Percentiles rank a stretch among this genome's conserved stretches.
These are phyloP conservation scores for Diplosphaera chodatii DNA, from an alignment of 139 green algal species.

Conservation along the genomic window DNA sequence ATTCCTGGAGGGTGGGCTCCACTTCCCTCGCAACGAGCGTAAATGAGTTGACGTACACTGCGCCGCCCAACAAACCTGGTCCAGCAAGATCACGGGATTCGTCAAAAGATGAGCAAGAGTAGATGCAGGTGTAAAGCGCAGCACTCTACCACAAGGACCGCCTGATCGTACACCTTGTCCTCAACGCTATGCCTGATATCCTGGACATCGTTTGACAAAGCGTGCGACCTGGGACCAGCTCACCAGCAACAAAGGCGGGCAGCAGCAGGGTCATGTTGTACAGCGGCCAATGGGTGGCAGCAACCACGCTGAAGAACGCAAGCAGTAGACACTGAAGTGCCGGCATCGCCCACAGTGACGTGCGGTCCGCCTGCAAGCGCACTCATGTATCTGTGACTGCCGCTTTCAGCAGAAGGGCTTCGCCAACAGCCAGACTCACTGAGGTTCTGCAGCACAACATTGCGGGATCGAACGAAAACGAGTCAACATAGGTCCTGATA, in stretches of 20 bases:
- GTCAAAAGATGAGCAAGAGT: no score
- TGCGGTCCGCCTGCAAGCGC: slow-evolving; percentile 22
- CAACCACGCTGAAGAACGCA: slow-evolving; percentile 40
- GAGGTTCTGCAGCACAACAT: no score
- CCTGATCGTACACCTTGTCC: no score
- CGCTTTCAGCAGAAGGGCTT: no score
- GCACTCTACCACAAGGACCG: no score
- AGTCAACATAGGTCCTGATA: no score
- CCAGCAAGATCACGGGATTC: background rate
- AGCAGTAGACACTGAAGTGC: slow-evolving; percentile 43
- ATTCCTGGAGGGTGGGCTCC: slow-evolving; percentile 32
- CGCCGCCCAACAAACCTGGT: slow-evolving; percentile 51
- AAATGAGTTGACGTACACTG: slow-evolving; percentile 64
- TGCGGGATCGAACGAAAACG: no score
- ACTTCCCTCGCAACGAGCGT: slow-evolving; percentile 40
- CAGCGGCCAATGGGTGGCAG: slow-evolving; percentile 21
- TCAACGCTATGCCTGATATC: no score
- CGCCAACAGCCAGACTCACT: no score
- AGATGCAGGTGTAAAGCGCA: no score
- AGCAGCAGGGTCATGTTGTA: slow-evolving; percentile 46
- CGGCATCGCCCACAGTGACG: slow-evolving; percentile 53
- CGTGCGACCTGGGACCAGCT: background rate
- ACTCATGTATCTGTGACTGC: background rate
- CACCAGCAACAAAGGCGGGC: background rate
- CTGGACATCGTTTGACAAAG: no score